A percentile compares a stretch with the other conserved stretches of the same genome.
Conservation (phyloP, 495 filamentous ascomycete species). For the Parmelia sp. region DNA sequence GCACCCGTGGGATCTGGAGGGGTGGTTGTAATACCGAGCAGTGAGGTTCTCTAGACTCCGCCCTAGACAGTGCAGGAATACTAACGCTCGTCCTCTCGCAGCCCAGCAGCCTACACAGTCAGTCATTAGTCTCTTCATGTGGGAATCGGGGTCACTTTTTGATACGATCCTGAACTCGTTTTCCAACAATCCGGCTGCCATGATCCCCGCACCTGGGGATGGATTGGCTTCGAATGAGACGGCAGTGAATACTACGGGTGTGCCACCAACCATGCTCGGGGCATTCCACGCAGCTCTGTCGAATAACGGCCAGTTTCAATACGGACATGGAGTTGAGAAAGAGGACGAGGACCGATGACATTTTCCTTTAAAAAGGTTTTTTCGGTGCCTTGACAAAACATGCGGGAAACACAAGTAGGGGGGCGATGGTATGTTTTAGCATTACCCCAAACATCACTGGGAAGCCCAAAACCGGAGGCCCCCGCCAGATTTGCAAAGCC, state of each 20-base stretch:
- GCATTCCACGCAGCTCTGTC: neutral
- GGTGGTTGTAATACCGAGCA: constrained; percentile 11
- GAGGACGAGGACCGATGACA: neutral
- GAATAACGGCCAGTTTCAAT: neutral
- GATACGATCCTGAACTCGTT: constrained; percentile 5
- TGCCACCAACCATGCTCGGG: neutral
- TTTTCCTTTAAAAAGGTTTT: neutral
- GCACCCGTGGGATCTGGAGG: neutral
- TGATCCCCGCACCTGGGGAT: constrained; percentile 7
- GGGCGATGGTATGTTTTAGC: neutral
- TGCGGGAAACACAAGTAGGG: neutral
- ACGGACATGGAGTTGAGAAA: neutral
- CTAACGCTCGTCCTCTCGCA: neutral
- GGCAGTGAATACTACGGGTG: neutral
- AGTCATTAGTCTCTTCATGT: constrained; percentile 11
- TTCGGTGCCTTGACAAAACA: neutral
- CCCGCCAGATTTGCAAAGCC: neutral
- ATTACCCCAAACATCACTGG: neutral
- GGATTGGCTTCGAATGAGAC: neutral
- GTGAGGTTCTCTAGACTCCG: neutral
- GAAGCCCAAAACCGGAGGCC: neutral
- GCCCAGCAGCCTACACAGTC: neutral
- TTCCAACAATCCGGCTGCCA: neutral
- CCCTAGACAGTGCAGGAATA: neutral
- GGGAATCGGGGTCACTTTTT: constrained; percentile 9